phyloP scores from a whole-genome alignment of 2,329 filamentous ascomycete species.

The Sporothrix phasma region DNA sequence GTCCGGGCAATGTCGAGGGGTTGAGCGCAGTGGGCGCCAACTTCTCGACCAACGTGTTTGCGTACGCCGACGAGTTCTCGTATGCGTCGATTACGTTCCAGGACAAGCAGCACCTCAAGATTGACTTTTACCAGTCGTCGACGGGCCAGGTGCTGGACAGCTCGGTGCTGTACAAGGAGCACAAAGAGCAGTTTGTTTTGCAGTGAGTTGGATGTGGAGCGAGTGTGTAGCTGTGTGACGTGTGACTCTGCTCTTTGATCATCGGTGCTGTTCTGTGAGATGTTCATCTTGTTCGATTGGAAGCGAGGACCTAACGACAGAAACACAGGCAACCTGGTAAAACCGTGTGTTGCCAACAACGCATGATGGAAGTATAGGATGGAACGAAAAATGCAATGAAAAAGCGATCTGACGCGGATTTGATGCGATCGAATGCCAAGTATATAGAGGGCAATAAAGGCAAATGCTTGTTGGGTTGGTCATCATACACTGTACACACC shows the following conservation, averaged over 20 bases:
- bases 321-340: neutral
- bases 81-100: slow-evolving; percentile 40
- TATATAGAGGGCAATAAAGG: neutral
- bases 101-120: slow-evolving; percentile 35
- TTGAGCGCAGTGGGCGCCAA: slow-evolving; percentile 33
- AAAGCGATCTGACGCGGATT: neutral
- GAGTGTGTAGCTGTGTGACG: neutral
- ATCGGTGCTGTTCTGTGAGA: too few relatives aligned
- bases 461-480: neutral
- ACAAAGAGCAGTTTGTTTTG: slow-evolving; percentile 35
- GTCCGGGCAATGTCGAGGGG: slow-evolving; percentile 47
- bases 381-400: neutral
- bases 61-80: slow-evolving; percentile 42
- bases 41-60: slow-evolving; percentile 36
- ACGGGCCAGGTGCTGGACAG: slow-evolving; percentile 40
- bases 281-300: neutral
- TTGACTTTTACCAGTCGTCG: slow-evolving; percentile 40
- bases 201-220: slow-evolving; percentile 23
- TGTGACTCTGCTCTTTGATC: neutral
- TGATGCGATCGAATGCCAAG: neutral
- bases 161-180: slow-evolving; percentile 39
- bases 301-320: neutral
- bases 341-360: neutral
- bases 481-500: neutral
- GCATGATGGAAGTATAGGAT: neutral